A percentile compares a stretch with the other conserved stretches of the same genome.
These are phyloP conservation scores for Closterium sp. DNA, from an alignment of 139 green algal genomes.

Conservation along the genomic window DNA sequence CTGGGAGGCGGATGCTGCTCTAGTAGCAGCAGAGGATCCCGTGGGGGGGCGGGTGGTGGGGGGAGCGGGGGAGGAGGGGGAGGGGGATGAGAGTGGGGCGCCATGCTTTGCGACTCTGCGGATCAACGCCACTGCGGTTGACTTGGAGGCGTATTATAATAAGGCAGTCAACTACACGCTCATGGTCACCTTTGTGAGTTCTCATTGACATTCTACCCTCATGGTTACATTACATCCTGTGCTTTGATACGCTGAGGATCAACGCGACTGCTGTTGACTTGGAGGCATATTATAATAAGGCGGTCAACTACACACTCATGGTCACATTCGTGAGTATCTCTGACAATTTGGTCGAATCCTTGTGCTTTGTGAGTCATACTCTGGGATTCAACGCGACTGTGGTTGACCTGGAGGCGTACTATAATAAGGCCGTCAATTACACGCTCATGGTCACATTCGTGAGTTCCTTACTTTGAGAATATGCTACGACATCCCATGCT, in stretches of 20 bases:
- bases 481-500: too few relatives aligned
- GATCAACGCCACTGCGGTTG: conserved; percentile 25
- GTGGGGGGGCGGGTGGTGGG: neutral
- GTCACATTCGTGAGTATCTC: conserved; percentile 58
- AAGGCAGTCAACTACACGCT: too few relatives aligned
- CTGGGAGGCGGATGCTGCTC: neutral
- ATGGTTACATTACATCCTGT: too few relatives aligned
- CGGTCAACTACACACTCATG: conserved; percentile 74
- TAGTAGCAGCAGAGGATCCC: neutral
- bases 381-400: conserved; percentile 48
- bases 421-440: too few relatives aligned
- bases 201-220: too few relatives aligned
- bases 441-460: too few relatives aligned
- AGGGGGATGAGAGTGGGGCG: neutral
- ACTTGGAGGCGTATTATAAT: too few relatives aligned
- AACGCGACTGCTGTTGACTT: conserved; percentile 60
- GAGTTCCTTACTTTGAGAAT: too few relatives aligned
- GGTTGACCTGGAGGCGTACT: too few relatives aligned
- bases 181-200: too few relatives aligned
- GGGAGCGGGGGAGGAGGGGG: neutral
- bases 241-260: too few relatives aligned
- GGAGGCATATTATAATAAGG: conserved; percentile 72
- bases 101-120: conserved; percentile 46
- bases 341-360: too few relatives aligned
- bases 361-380: conserved; percentile 26